Conservation (phyloP, 2,329 filamentous ascomycete species). For the Trichoderma asperellum region DNA sequence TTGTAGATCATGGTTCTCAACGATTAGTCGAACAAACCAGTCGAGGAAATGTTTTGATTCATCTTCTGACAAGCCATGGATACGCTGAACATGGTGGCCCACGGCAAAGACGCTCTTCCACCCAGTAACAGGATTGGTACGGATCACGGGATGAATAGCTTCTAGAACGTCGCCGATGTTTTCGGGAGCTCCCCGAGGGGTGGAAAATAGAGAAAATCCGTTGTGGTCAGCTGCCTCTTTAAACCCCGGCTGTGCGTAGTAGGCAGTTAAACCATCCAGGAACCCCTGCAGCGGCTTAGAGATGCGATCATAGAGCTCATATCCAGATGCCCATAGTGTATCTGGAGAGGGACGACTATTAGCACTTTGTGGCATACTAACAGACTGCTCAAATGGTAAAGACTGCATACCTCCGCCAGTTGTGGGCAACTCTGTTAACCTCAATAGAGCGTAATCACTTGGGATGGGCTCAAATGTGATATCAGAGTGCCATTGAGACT, state of each 20-base stretch:
- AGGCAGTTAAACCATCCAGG: conserved; percentile 54
- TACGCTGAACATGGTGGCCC: conserved; percentile 56
- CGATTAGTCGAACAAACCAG: conserved; percentile 53
- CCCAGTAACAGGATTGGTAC: conserved; percentile 64
- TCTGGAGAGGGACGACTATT: conserved; percentile 35
- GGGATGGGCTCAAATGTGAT: conserved; percentile 52
- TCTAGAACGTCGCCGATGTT: conserved; percentile 58
- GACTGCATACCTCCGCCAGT: conserved; percentile 53
- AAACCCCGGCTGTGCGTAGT: conserved; percentile 53
- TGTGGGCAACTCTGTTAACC: conserved; percentile 58
- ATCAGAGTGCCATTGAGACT: conserved; percentile 53
- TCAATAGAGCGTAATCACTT: conserved; percentile 64
- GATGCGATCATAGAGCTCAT: conserved; percentile 61
- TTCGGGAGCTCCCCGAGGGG: conserved; percentile 56
- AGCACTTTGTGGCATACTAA: not conserved
- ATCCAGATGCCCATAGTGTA: conserved; percentile 62
- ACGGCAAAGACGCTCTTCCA: conserved; percentile 60
- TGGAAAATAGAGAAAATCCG: conserved; percentile 50
- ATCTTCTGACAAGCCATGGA: conserved; percentile 58
- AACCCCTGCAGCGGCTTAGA: conserved; percentile 53
- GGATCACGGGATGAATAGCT: conserved; percentile 57
- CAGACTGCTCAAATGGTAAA: not conserved
- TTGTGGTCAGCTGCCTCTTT: conserved; percentile 53
- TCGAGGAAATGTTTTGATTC: conserved; percentile 57
- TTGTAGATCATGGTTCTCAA: conserved; percentile 61